Base-by-base conservation (phyloP, 495 filamentous ascomycete genomes). In the Aspergillus sparsus region DNA sequence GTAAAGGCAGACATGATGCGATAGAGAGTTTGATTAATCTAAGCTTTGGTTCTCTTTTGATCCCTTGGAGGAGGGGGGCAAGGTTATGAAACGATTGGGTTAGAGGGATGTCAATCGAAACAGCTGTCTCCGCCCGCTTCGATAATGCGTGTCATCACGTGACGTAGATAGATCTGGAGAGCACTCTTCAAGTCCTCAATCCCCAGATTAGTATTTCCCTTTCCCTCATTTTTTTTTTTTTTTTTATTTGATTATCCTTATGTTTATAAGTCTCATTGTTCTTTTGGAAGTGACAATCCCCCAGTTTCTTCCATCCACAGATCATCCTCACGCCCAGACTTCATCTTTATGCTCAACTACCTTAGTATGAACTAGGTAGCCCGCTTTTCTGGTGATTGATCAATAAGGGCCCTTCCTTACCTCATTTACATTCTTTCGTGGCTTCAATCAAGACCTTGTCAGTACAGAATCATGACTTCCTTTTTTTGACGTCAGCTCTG, bases 1-100 rank as follows among this genome's bases (percentile, higher is more conserved):
- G 56, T 70, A 73, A 83, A 84, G 71, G 83, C 81, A 62, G 81
- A 74, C 73, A 82, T 85, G 61, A 72, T 77, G 62, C 66, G 69
- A 61, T 67, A 67, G 62, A 65, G 73, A 63, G 41, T 35, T 45
- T 42, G 18, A 21, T 54, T 16, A 37, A 54, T 41, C 16, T 13
- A 21, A 55, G 39, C 7, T 44, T 55, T 15, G 15, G 31, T 54
- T 47, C 44, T 9, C 44, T 9, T 6, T 65, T 72, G 68, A 73
- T 67, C 65, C 69, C 15, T 32, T 9, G 10, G 32, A 45, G 11
- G 6, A 15, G 4, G 21, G 21, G 21, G 21, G 21, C 21, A 9
- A 37, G 18, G 36, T 34, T 47, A 7, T 0, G 44, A 36, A 79
- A 8, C 33, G 32, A 53, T 39, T 53, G 33, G 32, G 32, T 18